Base-by-base conservation (phyloP, 805 yeast species). In the Candida fluviatilis region DNA sequence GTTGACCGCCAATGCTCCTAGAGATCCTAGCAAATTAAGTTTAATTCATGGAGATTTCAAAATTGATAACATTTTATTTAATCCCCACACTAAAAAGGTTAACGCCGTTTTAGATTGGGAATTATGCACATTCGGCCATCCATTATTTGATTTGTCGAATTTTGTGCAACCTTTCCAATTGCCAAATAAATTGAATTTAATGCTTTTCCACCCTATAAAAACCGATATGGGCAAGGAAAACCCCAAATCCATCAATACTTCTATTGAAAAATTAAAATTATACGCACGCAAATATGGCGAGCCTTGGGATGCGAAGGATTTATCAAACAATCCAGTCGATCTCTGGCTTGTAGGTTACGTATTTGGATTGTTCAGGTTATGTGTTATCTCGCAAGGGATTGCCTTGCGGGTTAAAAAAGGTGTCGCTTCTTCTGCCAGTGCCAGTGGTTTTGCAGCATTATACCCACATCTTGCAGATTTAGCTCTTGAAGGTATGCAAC, bases 61-160 rank as follows among this genome's bases (percentile, higher is more conserved):
- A 62, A 66, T 75, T 50, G 82, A 84, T 66, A 69, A 83, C 60
- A 64, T 83, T 45, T 70, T 84, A 24, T 73, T 74, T 60, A 72
- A 82, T 56, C 78, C 78, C 46, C 69, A 68, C 1, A 64, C 68
- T 33, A 69, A 71, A 15, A 52, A 55, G 31, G 76, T 78, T 2
- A 57, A 72, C 35, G 82, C 83, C 0, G 74, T 79, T 2, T 60
- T 79, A 30, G 84, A 79, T 50, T 79, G 85, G 85, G 85, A 79
- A 51, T 57, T 79, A 28, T 76, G 82, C 45, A 79, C 84, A 0
- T 61, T 75, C 40, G 85, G 85, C 0, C 82, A 78, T 46, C 85
- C 85, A 1, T 53, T 78, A 32, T 78, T 80, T 42, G 85, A 79
- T 47, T 57, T 79, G 21, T 75, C 82, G 13, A 79, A 79, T 49